A percentile compares a stretch with the other conserved stretches of the same genome.
These are phyloP conservation scores for Artemisia annua DNA, from an alignment of 129 eudicot genomes.

Conservation along the genomic window DNA sequence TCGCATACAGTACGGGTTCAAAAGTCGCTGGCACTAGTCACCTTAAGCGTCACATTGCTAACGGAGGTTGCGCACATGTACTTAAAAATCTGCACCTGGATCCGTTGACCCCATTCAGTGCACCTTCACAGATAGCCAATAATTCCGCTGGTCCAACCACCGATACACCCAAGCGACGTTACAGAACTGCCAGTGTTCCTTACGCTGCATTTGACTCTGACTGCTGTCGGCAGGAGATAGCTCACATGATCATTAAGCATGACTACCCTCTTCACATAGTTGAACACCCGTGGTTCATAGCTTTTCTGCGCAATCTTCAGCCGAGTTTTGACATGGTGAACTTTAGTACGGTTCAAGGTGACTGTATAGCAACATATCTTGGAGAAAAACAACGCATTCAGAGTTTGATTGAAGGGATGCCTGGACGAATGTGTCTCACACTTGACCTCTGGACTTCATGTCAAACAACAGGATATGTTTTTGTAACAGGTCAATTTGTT, in stretches of 20 bases:
- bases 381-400: slow-evolving; percentile 73
- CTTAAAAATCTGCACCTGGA: slow-evolving; percentile 60
- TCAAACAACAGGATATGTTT: slow-evolving; percentile 72
- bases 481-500: slow-evolving; percentile 74
- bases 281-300: slow-evolving; percentile 85
- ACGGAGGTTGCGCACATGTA: slow-evolving; percentile 90
- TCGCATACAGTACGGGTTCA: slow-evolving; percentile 92
- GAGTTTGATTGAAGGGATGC: slow-evolving; percentile 70
- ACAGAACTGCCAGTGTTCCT: slow-evolving; percentile 58
- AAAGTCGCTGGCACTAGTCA: slow-evolving; percentile 97
- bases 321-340: slow-evolving; percentile 83
- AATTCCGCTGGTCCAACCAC: slow-evolving; percentile 26
- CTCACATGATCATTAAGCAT: slow-evolving; percentile 85
- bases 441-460: slow-evolving; percentile 83
- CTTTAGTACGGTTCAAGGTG: slow-evolving; percentile 84
- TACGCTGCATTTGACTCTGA: slow-evolving; percentile 72
- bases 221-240: slow-evolving; percentile 83
- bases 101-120: slow-evolving; percentile 48
- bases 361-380: slow-evolving; percentile 79
- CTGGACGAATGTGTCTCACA: slow-evolving; percentile 80
- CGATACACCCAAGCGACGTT: slow-evolving; percentile 70
- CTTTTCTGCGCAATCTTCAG: slow-evolving; percentile 76
- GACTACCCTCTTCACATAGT: slow-evolving; percentile 96
- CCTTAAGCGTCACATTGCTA: slow-evolving; percentile 97
- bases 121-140: slow-evolving; percentile 52